phyloP scores from a whole-genome alignment of 148 eudicot genomes.

The Oxyria digyna region DNA sequence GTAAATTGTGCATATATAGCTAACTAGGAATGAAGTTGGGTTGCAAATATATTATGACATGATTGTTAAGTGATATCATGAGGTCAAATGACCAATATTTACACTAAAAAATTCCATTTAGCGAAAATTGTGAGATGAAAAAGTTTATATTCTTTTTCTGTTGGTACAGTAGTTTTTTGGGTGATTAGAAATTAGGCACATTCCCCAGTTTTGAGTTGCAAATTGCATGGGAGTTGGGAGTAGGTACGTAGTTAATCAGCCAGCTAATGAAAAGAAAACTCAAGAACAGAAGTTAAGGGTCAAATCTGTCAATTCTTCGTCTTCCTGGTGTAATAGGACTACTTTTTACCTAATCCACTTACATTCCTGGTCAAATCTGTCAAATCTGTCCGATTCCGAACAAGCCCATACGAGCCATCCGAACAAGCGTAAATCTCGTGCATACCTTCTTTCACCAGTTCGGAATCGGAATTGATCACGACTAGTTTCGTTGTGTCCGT shows the following conservation, averaged over 20 bases:
- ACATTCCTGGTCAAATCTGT: too few species aligned
- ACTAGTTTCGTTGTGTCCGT: too few species aligned
- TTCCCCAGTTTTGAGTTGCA: conserved; percentile 1
- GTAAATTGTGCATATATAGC: neutral
- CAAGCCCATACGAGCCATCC: too few species aligned
- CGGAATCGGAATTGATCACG: too few species aligned
- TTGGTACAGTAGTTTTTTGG: neutral
- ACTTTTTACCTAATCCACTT: neutral
- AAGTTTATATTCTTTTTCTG: neutral
- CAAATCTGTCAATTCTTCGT: conserved; percentile 6
- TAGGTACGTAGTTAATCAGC: neutral
- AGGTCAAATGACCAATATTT: neutral
- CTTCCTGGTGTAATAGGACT: neutral
- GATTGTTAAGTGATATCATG: neutral
- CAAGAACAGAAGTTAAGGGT: conserved; percentile 1
- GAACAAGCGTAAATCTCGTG: too few species aligned
- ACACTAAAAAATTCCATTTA: neutral
- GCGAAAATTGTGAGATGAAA: neutral
- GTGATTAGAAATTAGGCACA: neutral
- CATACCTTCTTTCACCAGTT: too few species aligned
- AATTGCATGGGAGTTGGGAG: conserved; percentile 6
- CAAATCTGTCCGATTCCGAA: too few species aligned
- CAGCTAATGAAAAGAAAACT: neutral
- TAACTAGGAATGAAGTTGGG: neutral
- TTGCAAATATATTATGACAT: neutral